Base-by-base conservation (phyloP, 805 yeast species). In the Wickerhamiella parazyma region DNA sequence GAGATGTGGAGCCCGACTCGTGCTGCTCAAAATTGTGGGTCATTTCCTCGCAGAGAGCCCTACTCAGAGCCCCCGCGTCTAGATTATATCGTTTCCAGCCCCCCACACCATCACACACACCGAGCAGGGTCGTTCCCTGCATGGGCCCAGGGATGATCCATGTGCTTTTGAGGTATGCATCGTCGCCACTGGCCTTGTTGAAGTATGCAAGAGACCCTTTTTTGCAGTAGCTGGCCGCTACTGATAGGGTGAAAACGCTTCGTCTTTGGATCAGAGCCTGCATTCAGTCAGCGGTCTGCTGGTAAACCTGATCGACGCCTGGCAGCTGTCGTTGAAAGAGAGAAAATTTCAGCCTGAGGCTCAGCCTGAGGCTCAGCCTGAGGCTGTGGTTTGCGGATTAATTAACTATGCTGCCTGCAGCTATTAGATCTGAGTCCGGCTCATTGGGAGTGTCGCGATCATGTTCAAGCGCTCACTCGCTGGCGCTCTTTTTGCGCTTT, bases 1-100 rank as follows among this genome's bases (percentile, higher is more conserved):
- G 49, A 16, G 54, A 46, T 22, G 47, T 33, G 6, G 36, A 33
- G 18, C 34, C 19, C 14, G 42, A 40, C 36, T 46, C 48, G 34
- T 41, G 49, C 45, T 20, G 54, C 49, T 51, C 59, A 50, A 65
- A 76, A 16, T 48, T 51, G 2, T 61, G 56, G 16, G 70, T 67
- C 55, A 84, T 68, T 3, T 73, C 66, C 5, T 62, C 62, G 50
- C 94, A 80, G 33, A 89, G 63, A 53, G 83, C 91, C 51, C 93
- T 69, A 33, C 91, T 78, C 47, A 89, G 82, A 6, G 89, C 89
- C 46, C 85, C 73, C 1, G 95, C 82, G 59, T 89, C 95, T 54
- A 76, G 80, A 0, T 96, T 96, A 38, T 82, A 78, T 48, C 83
- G 91, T 1, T 82, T 73, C 96, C 97, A 89, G 3, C 97, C 97